Conservation (phyloP, 2,329 filamentous ascomycete genomes). For the Fusarium albidum region DNA sequence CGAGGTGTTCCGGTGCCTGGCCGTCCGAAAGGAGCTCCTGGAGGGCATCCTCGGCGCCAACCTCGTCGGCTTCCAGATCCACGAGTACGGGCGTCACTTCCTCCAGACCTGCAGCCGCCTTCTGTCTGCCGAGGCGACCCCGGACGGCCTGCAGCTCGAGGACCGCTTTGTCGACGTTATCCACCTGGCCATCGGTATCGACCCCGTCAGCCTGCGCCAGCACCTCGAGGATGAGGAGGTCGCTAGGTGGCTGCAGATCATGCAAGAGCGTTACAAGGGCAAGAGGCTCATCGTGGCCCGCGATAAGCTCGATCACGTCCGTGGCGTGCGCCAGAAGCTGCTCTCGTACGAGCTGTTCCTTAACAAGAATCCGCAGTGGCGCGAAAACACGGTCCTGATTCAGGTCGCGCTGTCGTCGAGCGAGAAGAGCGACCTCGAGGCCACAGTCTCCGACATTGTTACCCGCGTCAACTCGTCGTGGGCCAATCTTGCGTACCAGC, state of each 20-base stretch:
- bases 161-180: conserved; percentile 92
- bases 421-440: conserved; percentile 87
- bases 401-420: conserved; percentile 93
- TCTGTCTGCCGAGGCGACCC: conserved; percentile 87
- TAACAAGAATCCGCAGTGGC: conserved; percentile 91
- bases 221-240: conserved; percentile 79
- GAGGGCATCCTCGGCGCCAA: conserved; percentile 95
- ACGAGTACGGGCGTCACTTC: conserved; percentile 93
- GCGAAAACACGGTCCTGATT: conserved; percentile 86
- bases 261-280: conserved; percentile 84
- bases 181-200: conserved; percentile 88
- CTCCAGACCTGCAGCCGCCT: conserved; percentile 94
- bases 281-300: conserved; percentile 92
- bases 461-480: conserved; percentile 92
- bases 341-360: conserved; percentile 92
- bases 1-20: conserved; percentile 92
- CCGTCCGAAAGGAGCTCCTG: conserved; percentile 84
- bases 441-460: conserved; percentile 91
- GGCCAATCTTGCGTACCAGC: conserved; percentile 90
- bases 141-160: conserved; percentile 87
- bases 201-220: conserved; percentile 76
- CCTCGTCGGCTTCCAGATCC: conserved; percentile 90
- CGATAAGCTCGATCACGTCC: conserved; percentile 92
- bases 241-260: conserved; percentile 77
- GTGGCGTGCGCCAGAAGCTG: conserved; percentile 92